Base-by-base conservation (phyloP, 176 grass and related monocot genomes). In the Cenchrus americanus region DNA sequence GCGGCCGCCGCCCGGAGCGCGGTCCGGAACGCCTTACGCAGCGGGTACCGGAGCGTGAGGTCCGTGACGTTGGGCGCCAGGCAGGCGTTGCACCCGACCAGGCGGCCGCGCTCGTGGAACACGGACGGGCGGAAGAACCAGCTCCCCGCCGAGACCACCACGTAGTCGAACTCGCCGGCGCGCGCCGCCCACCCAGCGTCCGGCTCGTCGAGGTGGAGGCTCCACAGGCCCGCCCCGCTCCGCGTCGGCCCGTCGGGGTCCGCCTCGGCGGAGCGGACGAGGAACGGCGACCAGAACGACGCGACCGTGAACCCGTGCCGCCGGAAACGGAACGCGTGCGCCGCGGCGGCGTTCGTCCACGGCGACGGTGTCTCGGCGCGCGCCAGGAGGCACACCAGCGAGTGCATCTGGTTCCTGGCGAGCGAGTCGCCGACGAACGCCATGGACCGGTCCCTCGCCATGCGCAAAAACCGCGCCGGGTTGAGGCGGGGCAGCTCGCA, bases 361-460 rank as follows among this genome's bases (percentile, higher is more conserved):
- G 34, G 34, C 34, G 34, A 37, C 34, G 34, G 34, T 3, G 34
- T 37, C 34, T 37, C 34, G 34, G 34, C 34, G 2, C 34, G 3
- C 34, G 34, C 34, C 48, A 95, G 59, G 83, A 95, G 88, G 80
- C 93, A 95, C 4, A 95, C 71, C 11, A 92, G 78, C 12, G 93
- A 95, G 71, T 95, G 90, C 69, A 95, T 85, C 37, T 95, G 88
- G 85, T 95, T 95, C 43, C 93, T 65, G 1, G 90, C 88, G 2
- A 92, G 57, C 7, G 93, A 95, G 79, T 95, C 93, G 14, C 93
- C 93, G 13, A 95, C 66, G 47, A 95, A 95, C 21, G 88, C 93
- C 57, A 92, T 21, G 51, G 88, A 90, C 53, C 62, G 86, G 8
- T 84, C 77, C 41, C 19, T 41, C 47, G 79, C 52, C 4, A 71